Percentiles rank a stretch among this genome's conserved stretches.
These are phyloP conservation scores for Adiantum capillusveneris DNA, from an alignment of 75 land plant species.

Conservation along the genomic window DNA sequence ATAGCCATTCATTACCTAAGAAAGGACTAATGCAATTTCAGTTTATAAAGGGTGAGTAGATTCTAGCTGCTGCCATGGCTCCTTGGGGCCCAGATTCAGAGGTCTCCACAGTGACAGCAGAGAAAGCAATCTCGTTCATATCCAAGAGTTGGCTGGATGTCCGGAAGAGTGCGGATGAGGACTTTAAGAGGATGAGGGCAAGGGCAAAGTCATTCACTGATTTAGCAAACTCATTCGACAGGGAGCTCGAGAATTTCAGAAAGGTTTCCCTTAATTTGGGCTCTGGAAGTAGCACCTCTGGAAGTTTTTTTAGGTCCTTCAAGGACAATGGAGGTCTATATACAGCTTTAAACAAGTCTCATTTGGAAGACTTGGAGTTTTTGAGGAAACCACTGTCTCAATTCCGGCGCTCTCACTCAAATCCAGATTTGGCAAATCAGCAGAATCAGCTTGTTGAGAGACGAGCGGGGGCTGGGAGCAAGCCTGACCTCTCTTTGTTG, in stretches of 20 bases:
- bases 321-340: background rate
- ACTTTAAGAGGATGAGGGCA: slow-evolving; percentile 63
- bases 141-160: slow-evolving; percentile 78
- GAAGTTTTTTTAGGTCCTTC: background rate
- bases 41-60: too few species aligned
- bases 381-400: slow-evolving; percentile 64
- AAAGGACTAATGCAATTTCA: too few species aligned
- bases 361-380: slow-evolving; percentile 54
- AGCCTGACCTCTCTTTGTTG: slow-evolving; percentile 43
- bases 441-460: slow-evolving; percentile 22
- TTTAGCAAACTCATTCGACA: slow-evolving; percentile 65
- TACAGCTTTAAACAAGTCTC: background rate
- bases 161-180: slow-evolving; percentile 73
- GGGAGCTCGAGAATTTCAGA: slow-evolving; percentile 68
- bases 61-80: slow-evolving; percentile 3
- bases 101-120: slow-evolving; percentile 22
- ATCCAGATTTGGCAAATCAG: slow-evolving; percentile 49
- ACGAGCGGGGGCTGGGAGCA: slow-evolving; percentile 33
- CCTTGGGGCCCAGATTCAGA: slow-evolving; percentile 5
- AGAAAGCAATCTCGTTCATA: slow-evolving; percentile 71
- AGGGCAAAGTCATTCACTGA: slow-evolving; percentile 59
- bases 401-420: slow-evolving; percentile 56
- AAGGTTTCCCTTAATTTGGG: slow-evolving; percentile 2
- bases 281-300: background rate
- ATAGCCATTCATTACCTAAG: too few species aligned